Conservation (phyloP, 2,329 filamentous ascomycete genomes). For the Hypocreales sp. region DNA sequence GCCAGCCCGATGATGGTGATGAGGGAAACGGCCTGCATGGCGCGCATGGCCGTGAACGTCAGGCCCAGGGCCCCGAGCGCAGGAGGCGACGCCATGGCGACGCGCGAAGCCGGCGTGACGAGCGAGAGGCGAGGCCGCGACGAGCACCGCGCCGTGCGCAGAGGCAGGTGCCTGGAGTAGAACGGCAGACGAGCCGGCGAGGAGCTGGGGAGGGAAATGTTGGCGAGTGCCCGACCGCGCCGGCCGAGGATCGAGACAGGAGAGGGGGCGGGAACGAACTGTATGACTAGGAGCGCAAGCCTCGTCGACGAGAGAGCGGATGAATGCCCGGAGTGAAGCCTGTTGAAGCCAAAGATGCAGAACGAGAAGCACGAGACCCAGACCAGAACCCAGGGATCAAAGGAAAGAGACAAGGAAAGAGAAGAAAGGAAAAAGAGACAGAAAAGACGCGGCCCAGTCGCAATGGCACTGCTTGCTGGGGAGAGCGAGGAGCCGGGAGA, state of each 20-base stretch:
- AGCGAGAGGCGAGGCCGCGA: slow-evolving; percentile 26
- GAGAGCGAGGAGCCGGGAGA: background rate
- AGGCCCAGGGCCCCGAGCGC: slow-evolving; percentile 58
- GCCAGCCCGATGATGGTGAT: slow-evolving; percentile 66
- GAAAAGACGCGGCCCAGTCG: slow-evolving; percentile 4
- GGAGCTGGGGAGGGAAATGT: slow-evolving; percentile 16
- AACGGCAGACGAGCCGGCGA: slow-evolving; percentile 18
- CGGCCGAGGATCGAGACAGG: slow-evolving; percentile 5
- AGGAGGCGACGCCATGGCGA: slow-evolving; percentile 30
- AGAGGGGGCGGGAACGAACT: no score
- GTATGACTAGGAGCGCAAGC: no score
- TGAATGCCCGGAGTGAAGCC: no score
- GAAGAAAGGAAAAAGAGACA: slow-evolving; percentile 8
- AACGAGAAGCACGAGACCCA: slow-evolving; percentile 8
- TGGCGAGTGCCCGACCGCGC: slow-evolving; percentile 7
- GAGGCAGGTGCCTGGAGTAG: slow-evolving; percentile 24
- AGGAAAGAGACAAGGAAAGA: slow-evolving; percentile 8
- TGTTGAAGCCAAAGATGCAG: slow-evolving; percentile 7
- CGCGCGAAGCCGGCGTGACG: slow-evolving; percentile 15
- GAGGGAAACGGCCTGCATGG: slow-evolving; percentile 55
- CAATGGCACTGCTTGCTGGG: slow-evolving; percentile 6
- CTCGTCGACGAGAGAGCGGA: no score
- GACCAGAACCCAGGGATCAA: slow-evolving; percentile 11
- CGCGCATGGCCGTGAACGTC: slow-evolving; percentile 60
- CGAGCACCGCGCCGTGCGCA: slow-evolving; percentile 21